Conservation (phyloP, 768 basidiomycete species). For the Royoungia palumana region DNA sequence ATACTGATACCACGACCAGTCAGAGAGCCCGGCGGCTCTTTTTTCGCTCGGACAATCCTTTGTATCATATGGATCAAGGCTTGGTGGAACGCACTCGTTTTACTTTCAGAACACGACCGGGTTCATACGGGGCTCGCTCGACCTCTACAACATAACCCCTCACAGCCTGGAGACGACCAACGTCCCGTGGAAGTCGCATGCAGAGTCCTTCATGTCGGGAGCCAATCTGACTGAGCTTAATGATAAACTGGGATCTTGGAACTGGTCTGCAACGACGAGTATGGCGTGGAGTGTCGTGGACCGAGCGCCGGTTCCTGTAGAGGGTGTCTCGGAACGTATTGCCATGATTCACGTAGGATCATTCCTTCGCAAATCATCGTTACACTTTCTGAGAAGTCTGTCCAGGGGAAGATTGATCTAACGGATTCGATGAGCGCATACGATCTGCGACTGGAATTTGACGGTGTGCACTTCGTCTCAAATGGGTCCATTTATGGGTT, state of each 20-base stretch:
- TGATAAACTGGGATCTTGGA: constrained; percentile 56
- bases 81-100: constrained; percentile 48
- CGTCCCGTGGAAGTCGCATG: constrained; percentile 48
- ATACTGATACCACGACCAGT: constrained; percentile 36
- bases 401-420: constrained; percentile 72
- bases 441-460: constrained; percentile 67
- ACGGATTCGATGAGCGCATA: constrained; percentile 48
- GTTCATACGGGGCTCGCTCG: constrained; percentile 63
- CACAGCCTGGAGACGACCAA: constrained; percentile 36
- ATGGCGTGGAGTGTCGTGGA: constrained; percentile 66
- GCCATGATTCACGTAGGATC: constrained; percentile 65
- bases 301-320: constrained; percentile 40
- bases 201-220: constrained; percentile 47
- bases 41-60: constrained; percentile 49
- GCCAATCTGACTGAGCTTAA: constrained; percentile 49
- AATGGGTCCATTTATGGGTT: constrained; percentile 79
- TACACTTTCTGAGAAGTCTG: not conserved
- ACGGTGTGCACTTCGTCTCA: constrained; percentile 69
- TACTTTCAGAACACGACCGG: constrained; percentile 79
- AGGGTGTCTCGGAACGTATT: constrained; percentile 43
- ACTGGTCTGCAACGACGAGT: constrained; percentile 65
- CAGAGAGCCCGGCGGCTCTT: constrained; percentile 41
- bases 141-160: constrained; percentile 63
- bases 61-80: constrained; percentile 39
- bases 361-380: constrained; percentile 3